Base-by-base conservation (phyloP, 306 rosid genomes). In the Urtica urens region DNA sequence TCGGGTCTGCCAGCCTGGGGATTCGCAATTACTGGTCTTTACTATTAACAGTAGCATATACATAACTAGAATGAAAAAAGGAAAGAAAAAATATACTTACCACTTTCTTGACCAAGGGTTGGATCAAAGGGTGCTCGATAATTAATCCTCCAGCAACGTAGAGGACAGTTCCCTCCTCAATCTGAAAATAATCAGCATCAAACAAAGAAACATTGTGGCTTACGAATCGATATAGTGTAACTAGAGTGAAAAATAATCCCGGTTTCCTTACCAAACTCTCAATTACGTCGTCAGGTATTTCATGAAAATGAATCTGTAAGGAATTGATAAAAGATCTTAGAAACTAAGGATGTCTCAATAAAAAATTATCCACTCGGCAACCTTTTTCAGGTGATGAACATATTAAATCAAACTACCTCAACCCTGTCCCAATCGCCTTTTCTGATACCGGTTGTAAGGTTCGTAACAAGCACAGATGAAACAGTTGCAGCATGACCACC, bases 121-220 rank as follows among this genome's bases (percentile, higher is more conserved):
- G 50, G 65, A 85, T 68, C 38, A 73, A 69, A 60, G 95, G 96
- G 72, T 90, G 95, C 72, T 90, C 95, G 61, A 79, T 90, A 51
- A 90, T 71, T 61, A 90, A 74, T 27, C 94, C 99, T 30, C 99
- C 99, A 1, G 99, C 96, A 67, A 85, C 94, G 22, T 81, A 39
- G 50, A 90, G 85, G 46, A 92, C 93, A 45, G 26, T 70, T 47
- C 92, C 99, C 66, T 79, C 99, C 44, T 90, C 96, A 67, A 90
- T 58, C 99, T 79, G 69, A 57, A 28, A 54, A 24, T 35, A 27
- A 51, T 27, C 28, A 22, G 58, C 4, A 41, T 24, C 23, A 18
- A 34, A 57, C 20, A 42, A 46, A 39, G 52, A 30, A 25, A 27
- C 46, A 35, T 12, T 16, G 10, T 35, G 40, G n/a, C n/a, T n/a